Base-by-base conservation (phyloP, 176 grass and related monocot species). In the Melocanna baccifera region DNA sequence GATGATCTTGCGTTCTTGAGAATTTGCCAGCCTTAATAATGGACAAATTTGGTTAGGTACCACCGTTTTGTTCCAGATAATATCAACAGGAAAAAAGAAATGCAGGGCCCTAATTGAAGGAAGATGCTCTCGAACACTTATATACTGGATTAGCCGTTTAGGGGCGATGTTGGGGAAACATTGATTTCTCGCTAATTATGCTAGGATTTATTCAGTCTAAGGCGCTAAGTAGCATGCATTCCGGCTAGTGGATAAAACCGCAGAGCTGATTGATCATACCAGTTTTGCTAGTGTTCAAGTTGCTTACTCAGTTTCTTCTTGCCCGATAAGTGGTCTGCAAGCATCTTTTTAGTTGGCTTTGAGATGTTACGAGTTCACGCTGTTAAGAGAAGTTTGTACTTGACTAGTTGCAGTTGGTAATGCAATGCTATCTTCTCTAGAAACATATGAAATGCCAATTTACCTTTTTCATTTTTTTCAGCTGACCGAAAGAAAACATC, bases 401-500 rank as follows among this genome's bases (percentile, higher is more conserved):
- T 7, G 3, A 9, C 1, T 4, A 64, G 12, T 68, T 43, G 20
- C 11, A 25, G 42, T 40, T 36, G 11, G 2, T 4, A 28, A 68
- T 18, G 32, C 20, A 28, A 55, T 20, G 29, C 13, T 41, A 11
- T 14, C 34, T 16, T 62, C 12, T 57, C 25, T 58, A 5, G 25
- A 77, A 41, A 57, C 56, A 77, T 20, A 40, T 12, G 14, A 23
- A 22, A 62, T 15, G 62, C 14, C 39, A 45, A 48, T 50, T 39
- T 78, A n/a, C n/a, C 14, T 14, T 62, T 71, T 12, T 37, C n/a
- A 14, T 36, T 45, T 52, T 65, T 39, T 81, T 47, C 76, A 92
- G 91, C 87, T 67, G 84, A 92, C 58, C 87, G 87, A 30, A 92
- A 92, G 75, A 89, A 89, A 81, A 92, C 87, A 43, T 45, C 25